These are phyloP conservation scores for Cladosporium phlei DNA, from an alignment of 2,329 filamentous ascomycete species.

Conservation along the genomic window DNA sequence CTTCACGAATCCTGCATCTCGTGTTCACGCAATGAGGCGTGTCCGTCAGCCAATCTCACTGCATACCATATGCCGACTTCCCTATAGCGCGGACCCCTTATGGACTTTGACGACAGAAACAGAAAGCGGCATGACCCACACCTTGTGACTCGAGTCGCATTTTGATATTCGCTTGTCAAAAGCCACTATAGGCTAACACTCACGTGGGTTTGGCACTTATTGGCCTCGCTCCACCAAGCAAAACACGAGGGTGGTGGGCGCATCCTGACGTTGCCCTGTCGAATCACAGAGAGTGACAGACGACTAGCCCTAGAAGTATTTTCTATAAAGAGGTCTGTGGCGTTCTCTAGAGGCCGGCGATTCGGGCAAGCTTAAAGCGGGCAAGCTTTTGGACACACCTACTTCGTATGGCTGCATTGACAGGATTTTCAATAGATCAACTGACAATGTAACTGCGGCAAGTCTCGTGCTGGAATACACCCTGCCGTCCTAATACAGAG, in stretches of 20 bases:
- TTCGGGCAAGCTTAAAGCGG: constrained; percentile 2
- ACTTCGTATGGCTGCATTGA: neutral
- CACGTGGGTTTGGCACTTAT: constrained; percentile 3
- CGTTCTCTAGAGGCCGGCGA: constrained; percentile 4
- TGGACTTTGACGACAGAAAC: neutral
- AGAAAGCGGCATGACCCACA: neutral
- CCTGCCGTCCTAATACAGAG: neutral
- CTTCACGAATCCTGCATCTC: neutral
- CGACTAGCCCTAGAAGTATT: constrained; percentile 5
- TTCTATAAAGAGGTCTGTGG: constrained; percentile 8
- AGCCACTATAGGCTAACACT: neutral
- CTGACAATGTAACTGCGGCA: neutral
- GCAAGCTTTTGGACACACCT: constrained; percentile 4
- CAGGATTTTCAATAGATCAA: constrained; percentile 2
- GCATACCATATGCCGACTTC: neutral
- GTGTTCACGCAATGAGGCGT: constrained; percentile 6
- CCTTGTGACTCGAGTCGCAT: neutral
- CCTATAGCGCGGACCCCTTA: neutral
- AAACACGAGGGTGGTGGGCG: neutral
- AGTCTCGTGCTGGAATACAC: neutral
- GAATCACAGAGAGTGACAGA: neutral
- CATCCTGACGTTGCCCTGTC: neutral
- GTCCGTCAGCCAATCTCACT: neutral
- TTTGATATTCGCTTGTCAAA: neutral
- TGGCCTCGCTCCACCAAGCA: neutral